phyloP scores from a whole-genome alignment of 257 asterid genomes.

The Solanum medicagineum region DNA sequence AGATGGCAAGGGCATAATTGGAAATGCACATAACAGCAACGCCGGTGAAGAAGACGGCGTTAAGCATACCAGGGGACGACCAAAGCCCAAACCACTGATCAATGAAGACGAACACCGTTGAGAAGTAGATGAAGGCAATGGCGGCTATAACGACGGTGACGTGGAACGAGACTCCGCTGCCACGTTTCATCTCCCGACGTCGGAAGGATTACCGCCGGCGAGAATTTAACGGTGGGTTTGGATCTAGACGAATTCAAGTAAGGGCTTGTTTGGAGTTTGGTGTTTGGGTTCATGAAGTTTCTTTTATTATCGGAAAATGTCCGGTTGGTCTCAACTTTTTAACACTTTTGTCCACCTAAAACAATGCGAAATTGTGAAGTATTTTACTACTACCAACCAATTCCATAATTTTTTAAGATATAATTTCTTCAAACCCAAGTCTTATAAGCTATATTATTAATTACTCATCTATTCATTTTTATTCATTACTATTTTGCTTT shows the following conservation, averaged over 20 bases:
- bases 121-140: constrained; percentile 64
- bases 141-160: constrained; percentile 46
- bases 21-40: constrained; percentile 44
- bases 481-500: too few species aligned
- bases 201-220: neutral
- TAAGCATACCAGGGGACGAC: constrained; percentile 70
- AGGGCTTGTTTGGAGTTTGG: neutral
- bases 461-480: too few species aligned
- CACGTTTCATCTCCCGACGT: constrained; percentile 11
- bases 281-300: neutral
- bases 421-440: neutral
- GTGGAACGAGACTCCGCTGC: constrained; percentile 41
- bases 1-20: constrained; percentile 52
- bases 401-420: neutral
- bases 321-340: neutral
- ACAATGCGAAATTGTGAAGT: neutral
- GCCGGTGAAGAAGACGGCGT: constrained; percentile 52
- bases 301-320: neutral
- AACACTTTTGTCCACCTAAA: neutral
- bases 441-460: neutral
- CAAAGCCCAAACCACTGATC: constrained; percentile 74
- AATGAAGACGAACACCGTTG: constrained; percentile 74
- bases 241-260: neutral
- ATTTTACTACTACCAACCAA: neutral
- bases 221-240: neutral